Conservation (phyloP, 345 rosid genomes). For the Diplotaxis tenuifolia region DNA sequence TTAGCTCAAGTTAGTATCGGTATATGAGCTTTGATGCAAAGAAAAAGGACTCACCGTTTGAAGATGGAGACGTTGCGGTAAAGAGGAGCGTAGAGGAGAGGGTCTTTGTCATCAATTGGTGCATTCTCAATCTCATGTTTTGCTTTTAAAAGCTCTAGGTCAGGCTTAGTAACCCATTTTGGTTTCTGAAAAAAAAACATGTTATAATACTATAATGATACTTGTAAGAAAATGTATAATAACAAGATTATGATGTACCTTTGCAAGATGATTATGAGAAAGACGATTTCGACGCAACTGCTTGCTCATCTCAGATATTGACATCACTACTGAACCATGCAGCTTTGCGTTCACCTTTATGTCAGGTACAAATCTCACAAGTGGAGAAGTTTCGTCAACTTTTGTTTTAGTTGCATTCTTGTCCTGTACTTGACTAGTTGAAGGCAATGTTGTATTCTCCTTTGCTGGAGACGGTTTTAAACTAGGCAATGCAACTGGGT, state of each 20-base stretch:
- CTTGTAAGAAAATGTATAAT: background rate
- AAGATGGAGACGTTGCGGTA: slow-evolving; percentile 46
- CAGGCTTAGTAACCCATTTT: slow-evolving; percentile 67
- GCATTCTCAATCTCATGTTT: slow-evolving; percentile 74
- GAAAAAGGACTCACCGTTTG: slow-evolving; percentile 49
- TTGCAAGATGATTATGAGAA: slow-evolving; percentile 47
- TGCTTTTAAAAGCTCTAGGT: slow-evolving; percentile 53
- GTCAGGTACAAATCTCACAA: slow-evolving; percentile 29
- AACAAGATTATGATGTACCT: slow-evolving; percentile 28
- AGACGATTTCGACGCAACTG: slow-evolving; percentile 52
- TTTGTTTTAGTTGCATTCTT: slow-evolving; percentile 18
- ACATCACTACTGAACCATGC: slow-evolving; percentile 43
- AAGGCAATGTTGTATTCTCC: slow-evolving; percentile 14
- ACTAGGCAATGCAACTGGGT: slow-evolving; percentile 14
- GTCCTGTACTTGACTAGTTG: slow-evolving; percentile 4
- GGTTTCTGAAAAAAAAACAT: slow-evolving; percentile 53
- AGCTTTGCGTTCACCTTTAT: slow-evolving; percentile 35
- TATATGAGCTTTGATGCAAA: background rate
- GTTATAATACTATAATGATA: background rate
- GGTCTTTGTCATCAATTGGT: slow-evolving; percentile 52
- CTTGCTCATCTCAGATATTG: slow-evolving; percentile 69
- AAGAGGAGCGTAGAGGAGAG: slow-evolving; percentile 42
- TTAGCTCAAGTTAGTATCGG: slow-evolving; percentile 23
- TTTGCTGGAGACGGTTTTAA: background rate
- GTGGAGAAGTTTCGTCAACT: slow-evolving; percentile 18